Conservation (phyloP, 164 flowering plant species). For the Macadamia tetraphylla region DNA sequence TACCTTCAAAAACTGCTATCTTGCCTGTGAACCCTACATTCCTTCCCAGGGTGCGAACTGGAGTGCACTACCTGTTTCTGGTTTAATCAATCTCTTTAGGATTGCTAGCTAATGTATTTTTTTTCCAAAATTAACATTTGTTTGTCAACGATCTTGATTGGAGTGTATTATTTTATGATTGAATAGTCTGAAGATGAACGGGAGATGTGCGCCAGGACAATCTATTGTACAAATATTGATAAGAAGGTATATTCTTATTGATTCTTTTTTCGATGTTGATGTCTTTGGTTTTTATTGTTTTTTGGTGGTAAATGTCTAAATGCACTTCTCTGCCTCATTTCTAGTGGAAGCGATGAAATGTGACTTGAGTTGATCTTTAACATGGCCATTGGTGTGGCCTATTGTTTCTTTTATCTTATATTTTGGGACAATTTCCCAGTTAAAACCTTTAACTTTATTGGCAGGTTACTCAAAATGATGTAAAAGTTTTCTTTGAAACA, state of each 20-base stretch:
- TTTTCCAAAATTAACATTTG: neutral
- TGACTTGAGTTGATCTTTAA: neutral
- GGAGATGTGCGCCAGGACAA: conserved; percentile 96
- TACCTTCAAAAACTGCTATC: conserved; percentile 97
- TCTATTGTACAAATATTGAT: conserved; percentile 94
- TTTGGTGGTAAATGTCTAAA: neutral
- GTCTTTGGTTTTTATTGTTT: neutral
- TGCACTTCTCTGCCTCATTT: too few relatives aligned
- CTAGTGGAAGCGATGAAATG: too few relatives aligned
- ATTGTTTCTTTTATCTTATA: neutral
- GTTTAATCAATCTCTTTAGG: neutral
- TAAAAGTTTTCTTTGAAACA: conserved; percentile 81
- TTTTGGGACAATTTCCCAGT: neutral
- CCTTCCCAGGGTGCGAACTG: conserved; percentile 73
- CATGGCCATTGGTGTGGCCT: neutral
- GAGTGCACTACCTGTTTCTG: conserved; percentile 1
- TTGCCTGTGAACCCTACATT: conserved; percentile 97
- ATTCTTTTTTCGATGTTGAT: neutral
- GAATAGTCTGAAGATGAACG: conserved; percentile 93
- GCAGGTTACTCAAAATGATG: conserved; percentile 87
- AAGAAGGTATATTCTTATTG: conserved; percentile 61
- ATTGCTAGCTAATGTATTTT: neutral
- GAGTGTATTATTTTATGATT: conserved; percentile 7
- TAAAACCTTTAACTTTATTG: conserved; percentile 9
- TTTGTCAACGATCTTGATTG: neutral